Evolutionary conservation across 805 yeast species (phyloP), one percentile per base, ranked within the genome.

Genomic region (Hanseniaspora jakobsenii): DNA sequence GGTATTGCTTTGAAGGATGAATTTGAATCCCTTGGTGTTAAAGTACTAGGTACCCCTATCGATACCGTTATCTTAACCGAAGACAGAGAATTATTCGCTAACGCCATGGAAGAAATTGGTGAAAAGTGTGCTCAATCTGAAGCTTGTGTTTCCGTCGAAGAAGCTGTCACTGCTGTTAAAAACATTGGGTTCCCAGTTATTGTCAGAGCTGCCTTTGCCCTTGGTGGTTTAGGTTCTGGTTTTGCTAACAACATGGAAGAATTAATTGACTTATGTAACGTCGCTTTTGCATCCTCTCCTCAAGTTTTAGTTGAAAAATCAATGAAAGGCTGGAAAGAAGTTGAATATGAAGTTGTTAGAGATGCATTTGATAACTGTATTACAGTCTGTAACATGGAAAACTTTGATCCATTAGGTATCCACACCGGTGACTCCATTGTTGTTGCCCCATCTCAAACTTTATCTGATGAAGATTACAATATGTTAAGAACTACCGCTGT

Each of bases 371-470:
- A 81, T 53, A 89, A 89, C 74, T 89, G 98, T 73, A 89, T 89
- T 62, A 89, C 98, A 35, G 98, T 89, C 44, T 89, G 98, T 73
- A 89, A 89, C 66, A 89, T 89, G 98, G 98, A 89, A 69, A 89
- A 89, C 70, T 89, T 89, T 55, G 98, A 89, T 66, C 98, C 98
- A 35, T 75, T 89, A 55, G 98, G 98, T 55, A 81, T 89, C 57
- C 98, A 89, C 67, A 89, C 98, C 47, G 98, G 98, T 69, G 98
- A 89, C 64, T 91, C 98, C 32, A 91, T 89, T 56, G 98, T 89
- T 39, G 95, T 91, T 59, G 98, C 98, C 45, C 98, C 98, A 39
- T 86, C 96, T 34, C 98, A 89, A 67, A 89, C 98, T 32, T 69
- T 89, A 56, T 81, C 95, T 30, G 98, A 89, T 65, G 94, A 87